phyloP scores from a whole-genome alignment of 2,329 filamentous ascomycete species.

The Claviceps humidiphila region DNA sequence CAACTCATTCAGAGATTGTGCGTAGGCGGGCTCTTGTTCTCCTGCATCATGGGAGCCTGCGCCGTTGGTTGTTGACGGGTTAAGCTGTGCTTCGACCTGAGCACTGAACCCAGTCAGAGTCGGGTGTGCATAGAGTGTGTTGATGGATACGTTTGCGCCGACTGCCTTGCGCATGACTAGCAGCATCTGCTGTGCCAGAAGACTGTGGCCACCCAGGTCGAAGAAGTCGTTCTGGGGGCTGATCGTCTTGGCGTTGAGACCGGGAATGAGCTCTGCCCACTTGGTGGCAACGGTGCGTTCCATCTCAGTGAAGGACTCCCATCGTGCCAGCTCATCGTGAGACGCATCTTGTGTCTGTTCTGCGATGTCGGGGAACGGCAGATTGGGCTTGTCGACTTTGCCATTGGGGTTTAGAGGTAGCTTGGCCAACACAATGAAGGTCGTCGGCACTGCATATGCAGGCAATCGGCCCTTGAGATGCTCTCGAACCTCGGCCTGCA shows the following conservation, averaged over 20 bases:
- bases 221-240: conserved; percentile 18
- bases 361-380: conserved; percentile 68
- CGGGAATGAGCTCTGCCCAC: conserved; percentile 59
- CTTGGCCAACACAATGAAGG: conserved; percentile 24
- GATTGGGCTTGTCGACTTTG: conserved; percentile 64
- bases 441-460: conserved; percentile 20
- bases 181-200: conserved; percentile 61
- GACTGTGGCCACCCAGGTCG: conserved; percentile 25
- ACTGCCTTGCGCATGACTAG: conserved; percentile 34
- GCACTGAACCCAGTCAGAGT: conserved; percentile 16
- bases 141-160: conserved; percentile 19
- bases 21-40: conserved; percentile 35
- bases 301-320: conserved; percentile 26
- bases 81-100: conserved; percentile 14
- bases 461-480: conserved; percentile 51
- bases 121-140: conserved; percentile 17
- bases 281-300: conserved; percentile 36
- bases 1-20: conserved; percentile 39
- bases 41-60: conserved; percentile 18
- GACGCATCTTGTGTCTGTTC: conserved; percentile 36
- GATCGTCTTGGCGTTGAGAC: conserved; percentile 55
- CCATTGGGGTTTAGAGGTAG: conserved; percentile 64
- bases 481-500: conserved; percentile 43
- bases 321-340: conserved; percentile 34
- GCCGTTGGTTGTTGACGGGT: conserved; percentile 13